Evolutionary conservation across 495 filamentous ascomycete genomes (phyloP), one percentile per base, ranked within the genome.

Genomic region (Elaphomyces granulatus): DNA sequence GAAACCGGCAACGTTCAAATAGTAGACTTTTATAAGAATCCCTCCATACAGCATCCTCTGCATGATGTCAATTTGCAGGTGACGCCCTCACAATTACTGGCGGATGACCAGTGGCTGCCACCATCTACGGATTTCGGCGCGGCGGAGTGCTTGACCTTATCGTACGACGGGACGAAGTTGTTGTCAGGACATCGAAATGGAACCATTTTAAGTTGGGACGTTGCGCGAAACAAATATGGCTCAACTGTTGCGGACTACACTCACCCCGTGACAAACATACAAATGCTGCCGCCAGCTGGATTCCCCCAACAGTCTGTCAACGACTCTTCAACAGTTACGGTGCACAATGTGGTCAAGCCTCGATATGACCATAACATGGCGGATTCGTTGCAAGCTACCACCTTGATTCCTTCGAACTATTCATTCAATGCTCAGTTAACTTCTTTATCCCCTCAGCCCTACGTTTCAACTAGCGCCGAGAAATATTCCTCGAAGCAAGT

Each of bases 1-100:
- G 82, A 84, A 43, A 83, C 94, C 51, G 81, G 87, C 3, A 81
- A 76, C 15, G 61, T 94, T 14, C 87, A 88, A 51, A 65, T 80
- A n/a, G 58, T 90, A 20, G 78, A 87, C 47, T 74, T 95, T 45
- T 83, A 82, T 40, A 70, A 72, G 16, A 67, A 65, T 43, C 57
- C 68, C 3, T 68, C 66, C 23, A 34, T 55, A 0, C 57, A 65
- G 18, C 63, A 74, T 36, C 54, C 63, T 28, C 63, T 83, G 8
- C 56, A 77, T 40, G 73, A 82, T 31, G 54, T 67, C 1, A 61
- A 58, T 21, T 40, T 66, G 20, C 70, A 72, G 47, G 65, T 61
- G 10, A 67, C 69, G 8, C 77, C 80, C 8, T 63, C 74, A 1
- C 79, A 81, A 43, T 59, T 71, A 4, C 62, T 70, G 9, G 46